Conservation (phyloP, 2,329 filamentous ascomycete genomes). For the Pezicula rhizophila region DNA sequence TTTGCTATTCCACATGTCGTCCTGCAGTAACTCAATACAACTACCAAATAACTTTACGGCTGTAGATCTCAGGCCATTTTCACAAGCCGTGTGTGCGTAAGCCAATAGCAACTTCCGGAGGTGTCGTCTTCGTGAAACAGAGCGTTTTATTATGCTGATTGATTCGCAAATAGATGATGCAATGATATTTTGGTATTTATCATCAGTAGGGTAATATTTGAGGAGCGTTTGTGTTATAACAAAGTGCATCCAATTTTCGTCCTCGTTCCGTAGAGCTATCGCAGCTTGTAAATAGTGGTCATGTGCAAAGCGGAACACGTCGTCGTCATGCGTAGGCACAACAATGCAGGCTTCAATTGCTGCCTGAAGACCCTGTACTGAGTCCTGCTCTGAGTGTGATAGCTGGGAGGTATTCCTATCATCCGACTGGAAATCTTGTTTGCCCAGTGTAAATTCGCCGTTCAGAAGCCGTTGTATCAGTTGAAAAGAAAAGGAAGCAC, state of each 20-base stretch:
- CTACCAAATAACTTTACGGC: slow-evolving; percentile 76
- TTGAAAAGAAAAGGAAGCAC: slow-evolving; percentile 77
- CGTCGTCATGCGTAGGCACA: slow-evolving; percentile 75
- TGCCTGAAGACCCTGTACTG: slow-evolving; percentile 71
- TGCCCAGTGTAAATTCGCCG: slow-evolving; percentile 57
- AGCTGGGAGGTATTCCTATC: slow-evolving; percentile 26
- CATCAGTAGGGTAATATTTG: slow-evolving; percentile 59
- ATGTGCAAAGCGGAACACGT: slow-evolving; percentile 82
- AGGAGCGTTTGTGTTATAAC: slow-evolving; percentile 77
- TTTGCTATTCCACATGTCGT: slow-evolving; percentile 68
- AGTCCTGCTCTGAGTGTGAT: slow-evolving; percentile 55
- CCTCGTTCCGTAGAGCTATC: slow-evolving; percentile 61
- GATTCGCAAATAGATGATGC: slow-evolving; percentile 78
- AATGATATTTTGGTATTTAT: slow-evolving; percentile 61
- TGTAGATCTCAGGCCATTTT: slow-evolving; percentile 76
- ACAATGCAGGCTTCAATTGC: slow-evolving; percentile 77
- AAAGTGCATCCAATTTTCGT: slow-evolving; percentile 79
- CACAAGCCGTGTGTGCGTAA: slow-evolving; percentile 70
- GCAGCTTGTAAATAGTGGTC: slow-evolving; percentile 80
- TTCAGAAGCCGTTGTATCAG: slow-evolving; percentile 71
- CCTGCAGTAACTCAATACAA: slow-evolving; percentile 71
- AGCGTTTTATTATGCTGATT: slow-evolving; percentile 65
- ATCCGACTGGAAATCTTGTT: slow-evolving; percentile 31
- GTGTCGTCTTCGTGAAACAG: slow-evolving; percentile 51
- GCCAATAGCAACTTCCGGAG: slow-evolving; percentile 70